A percentile compares a stretch with the other conserved stretches of the same genome.
These are phyloP conservation scores for Nannochloropsis salina DNA, from an alignment of 108 stramenopile species.

Conservation along the genomic window DNA sequence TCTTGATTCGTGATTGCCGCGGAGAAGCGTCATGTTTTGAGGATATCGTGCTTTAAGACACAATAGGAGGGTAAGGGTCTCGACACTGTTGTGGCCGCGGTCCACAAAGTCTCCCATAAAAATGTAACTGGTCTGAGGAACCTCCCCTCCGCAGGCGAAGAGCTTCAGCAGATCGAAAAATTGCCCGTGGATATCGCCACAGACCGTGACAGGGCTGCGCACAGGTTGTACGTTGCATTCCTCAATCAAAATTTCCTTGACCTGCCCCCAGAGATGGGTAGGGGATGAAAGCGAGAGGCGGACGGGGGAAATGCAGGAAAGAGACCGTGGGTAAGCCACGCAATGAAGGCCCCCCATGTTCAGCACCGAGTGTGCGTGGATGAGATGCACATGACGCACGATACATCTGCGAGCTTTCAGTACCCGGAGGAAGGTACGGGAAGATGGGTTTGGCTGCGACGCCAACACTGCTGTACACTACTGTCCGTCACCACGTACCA, in stretches of 20 bases:
- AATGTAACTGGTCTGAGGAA: slow-evolving; percentile 52
- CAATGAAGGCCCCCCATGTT: too few species aligned
- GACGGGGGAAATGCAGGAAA: too few species aligned
- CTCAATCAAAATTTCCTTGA: slow-evolving; percentile 51
- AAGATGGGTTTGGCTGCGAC: too few species aligned
- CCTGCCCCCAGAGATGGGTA: slow-evolving; percentile 29
- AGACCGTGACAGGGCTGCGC: slow-evolving; percentile 51
- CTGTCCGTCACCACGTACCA: slow-evolving; percentile 13
- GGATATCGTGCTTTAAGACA: slow-evolving; percentile 76
- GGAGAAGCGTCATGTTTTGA: slow-evolving; percentile 46
- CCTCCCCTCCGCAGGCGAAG: slow-evolving; percentile 45
- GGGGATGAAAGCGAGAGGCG: neutral
- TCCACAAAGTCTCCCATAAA: slow-evolving; percentile 58
- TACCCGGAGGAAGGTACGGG: too few species aligned
- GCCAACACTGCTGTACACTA: too few species aligned
- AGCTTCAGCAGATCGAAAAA: slow-evolving; percentile 55
- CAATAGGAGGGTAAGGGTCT: slow-evolving; percentile 78
- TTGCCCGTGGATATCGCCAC: slow-evolving; percentile 58
- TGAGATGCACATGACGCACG: too few species aligned
- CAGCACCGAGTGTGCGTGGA: too few species aligned
- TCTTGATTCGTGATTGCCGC: slow-evolving; percentile 85
- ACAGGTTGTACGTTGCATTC: slow-evolving; percentile 56
- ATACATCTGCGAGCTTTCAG: too few species aligned
- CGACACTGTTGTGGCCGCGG: slow-evolving; percentile 63
- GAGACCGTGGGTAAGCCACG: too few species aligned